phyloP scores from a whole-genome alignment of 73 alveolate species.

The Paramecium pentaurelia region DNA sequence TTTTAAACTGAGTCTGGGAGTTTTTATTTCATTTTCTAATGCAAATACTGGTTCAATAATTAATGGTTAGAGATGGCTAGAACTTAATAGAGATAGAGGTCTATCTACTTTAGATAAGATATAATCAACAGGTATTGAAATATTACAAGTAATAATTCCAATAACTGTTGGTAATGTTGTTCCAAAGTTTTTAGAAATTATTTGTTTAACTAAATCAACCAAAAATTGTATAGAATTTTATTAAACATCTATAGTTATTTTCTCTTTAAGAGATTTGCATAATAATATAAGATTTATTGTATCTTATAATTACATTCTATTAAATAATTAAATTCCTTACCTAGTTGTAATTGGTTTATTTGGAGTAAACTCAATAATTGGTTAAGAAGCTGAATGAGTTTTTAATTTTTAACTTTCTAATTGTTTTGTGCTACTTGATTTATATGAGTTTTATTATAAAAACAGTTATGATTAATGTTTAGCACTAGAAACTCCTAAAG shows the following conservation, averaged over 20 bases:
- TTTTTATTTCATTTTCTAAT: background rate
- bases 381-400: constrained; percentile 27
- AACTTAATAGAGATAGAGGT: background rate
- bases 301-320: constrained; percentile 3
- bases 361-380: background rate
- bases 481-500: background rate
- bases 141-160: constrained; percentile 9
- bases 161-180: background rate
- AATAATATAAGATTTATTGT: background rate
- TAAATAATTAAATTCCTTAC: background rate
- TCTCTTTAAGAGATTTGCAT: background rate
- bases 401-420: background rate
- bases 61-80: background rate
- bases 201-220: background rate
- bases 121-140: constrained; percentile 43
- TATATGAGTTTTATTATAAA: background rate
- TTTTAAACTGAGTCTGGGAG: constrained; percentile 39
- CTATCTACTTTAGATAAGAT: constrained; percentile 20
- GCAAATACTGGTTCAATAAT: constrained; percentile 17
- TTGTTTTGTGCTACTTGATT: background rate
- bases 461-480: background rate
- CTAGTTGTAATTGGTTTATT: constrained; percentile 44
- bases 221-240: background rate
- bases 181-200: background rate
- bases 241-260: background rate